A percentile compares a stretch with the other conserved stretches of the same genome.
phyloP scores from a whole-genome alignment of 495 filamentous ascomycete genomes.

The Neurospora pannonica region DNA sequence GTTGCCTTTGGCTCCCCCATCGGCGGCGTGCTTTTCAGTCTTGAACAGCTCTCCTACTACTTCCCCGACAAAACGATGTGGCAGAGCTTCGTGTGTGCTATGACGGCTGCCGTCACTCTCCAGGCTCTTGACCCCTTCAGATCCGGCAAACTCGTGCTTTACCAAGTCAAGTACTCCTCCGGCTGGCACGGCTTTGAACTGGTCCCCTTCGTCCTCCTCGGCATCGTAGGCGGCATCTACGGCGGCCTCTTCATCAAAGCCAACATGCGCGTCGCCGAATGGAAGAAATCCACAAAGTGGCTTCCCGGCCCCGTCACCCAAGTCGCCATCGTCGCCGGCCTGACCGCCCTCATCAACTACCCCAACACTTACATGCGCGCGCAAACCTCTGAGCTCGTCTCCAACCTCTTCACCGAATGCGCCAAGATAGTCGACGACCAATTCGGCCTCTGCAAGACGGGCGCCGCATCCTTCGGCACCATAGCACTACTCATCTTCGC shows the following conservation, averaged over 20 bases:
- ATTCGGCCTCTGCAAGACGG: slow-evolving; percentile 79
- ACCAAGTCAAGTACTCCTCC: slow-evolving; percentile 88
- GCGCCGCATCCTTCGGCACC: slow-evolving; percentile 56
- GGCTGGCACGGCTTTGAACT: slow-evolving; percentile 95
- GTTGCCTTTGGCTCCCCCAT: slow-evolving; percentile 97
- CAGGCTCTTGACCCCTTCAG: slow-evolving; percentile 92
- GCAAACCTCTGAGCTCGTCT: slow-evolving; percentile 85
- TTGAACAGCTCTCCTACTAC: slow-evolving; percentile 97
- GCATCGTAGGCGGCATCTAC: slow-evolving; percentile 84
- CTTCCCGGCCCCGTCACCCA: slow-evolving; percentile 62
- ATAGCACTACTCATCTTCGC: slow-evolving; percentile 74
- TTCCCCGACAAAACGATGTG: slow-evolving; percentile 99
- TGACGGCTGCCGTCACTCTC: slow-evolving; percentile 89
- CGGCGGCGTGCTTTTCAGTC: slow-evolving; percentile 82
- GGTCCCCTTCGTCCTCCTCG: slow-evolving; percentile 77
- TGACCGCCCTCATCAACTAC: slow-evolving; percentile 87
- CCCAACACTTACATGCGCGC: slow-evolving; percentile 92
- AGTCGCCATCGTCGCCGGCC: slow-evolving; percentile 60
- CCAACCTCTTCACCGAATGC: slow-evolving; percentile 87
- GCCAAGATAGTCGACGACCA: slow-evolving; percentile 65
- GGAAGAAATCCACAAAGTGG: slow-evolving; percentile 56
- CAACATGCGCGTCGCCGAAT: slow-evolving; percentile 79
- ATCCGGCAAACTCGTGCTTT: slow-evolving; percentile 91
- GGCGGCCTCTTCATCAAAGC: slow-evolving; percentile 90
- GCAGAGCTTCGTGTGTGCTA: slow-evolving; percentile 98